phyloP scores from a whole-genome alignment of 169 alveolate species.

The Plasmodium vinckei region DNA sequence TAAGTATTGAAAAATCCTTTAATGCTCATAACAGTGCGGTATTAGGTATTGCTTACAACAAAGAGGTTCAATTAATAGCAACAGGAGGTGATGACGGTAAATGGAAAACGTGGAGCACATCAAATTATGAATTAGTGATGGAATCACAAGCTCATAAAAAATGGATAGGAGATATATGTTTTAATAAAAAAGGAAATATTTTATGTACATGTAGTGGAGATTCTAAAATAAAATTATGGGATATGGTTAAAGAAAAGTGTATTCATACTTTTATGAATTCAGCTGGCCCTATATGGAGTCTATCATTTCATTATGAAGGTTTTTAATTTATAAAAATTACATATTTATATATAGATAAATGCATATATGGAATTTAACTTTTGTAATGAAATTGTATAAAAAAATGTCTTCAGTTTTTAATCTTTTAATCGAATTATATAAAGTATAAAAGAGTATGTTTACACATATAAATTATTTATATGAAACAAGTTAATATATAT shows the following conservation, averaged over 20 bases:
- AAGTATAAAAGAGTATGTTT: background rate
- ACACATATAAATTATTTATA: conserved; percentile 9
- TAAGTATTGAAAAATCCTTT: conserved; percentile 66
- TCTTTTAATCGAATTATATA: background rate
- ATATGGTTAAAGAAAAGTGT: conserved; percentile 73
- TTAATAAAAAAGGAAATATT: conserved; percentile 69
- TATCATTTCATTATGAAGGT: conserved; percentile 75
- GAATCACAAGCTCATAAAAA: conserved; percentile 76
- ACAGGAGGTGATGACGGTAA: conserved; percentile 76
- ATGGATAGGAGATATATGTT: conserved; percentile 76
- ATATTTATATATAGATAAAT: conserved; percentile 12
- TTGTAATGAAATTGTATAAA: conserved; percentile 3
- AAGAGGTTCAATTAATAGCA: conserved; percentile 66
- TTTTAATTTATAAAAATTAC: conserved; percentile 22
- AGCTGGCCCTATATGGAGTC: conserved; percentile 75
- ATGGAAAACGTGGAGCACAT: conserved; percentile 75
- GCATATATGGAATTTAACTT: background rate
- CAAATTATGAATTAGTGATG: conserved; percentile 75
- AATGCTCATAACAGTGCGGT: conserved; percentile 71
- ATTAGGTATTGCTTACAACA: conserved; percentile 70
- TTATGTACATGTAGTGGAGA: conserved; percentile 77
- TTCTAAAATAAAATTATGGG: conserved; percentile 75
- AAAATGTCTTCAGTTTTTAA: background rate
- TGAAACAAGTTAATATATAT: background rate
- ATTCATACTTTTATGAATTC: conserved; percentile 70